Conservation (phyloP, 805 yeast species). For the Clavispora carvajalis region DNA sequence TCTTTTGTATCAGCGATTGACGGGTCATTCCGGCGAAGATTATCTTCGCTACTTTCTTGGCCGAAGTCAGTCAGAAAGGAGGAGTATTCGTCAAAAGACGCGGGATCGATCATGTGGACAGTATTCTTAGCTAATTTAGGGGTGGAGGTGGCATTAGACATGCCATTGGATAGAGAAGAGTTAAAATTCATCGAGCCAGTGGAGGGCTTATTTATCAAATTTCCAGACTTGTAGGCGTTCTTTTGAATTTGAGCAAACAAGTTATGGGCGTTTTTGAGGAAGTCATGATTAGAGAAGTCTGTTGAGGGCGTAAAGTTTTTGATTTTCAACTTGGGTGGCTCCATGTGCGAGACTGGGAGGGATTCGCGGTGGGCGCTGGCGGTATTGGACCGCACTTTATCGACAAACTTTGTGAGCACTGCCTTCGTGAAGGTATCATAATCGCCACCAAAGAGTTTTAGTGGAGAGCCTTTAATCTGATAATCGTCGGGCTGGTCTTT, state of each 20-base stretch:
- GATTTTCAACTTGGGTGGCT: conserved; percentile 19
- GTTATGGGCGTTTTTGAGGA: conserved; percentile 33
- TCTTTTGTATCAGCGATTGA: neutral
- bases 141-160: conserved; percentile 34
- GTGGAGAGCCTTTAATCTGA: conserved; percentile 29
- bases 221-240: conserved; percentile 19
- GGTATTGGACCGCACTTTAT: conserved; percentile 13
- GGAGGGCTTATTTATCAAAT: conserved; percentile 2
- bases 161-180: conserved; percentile 6
- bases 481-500: conserved; percentile 17
- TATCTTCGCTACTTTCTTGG: conserved; percentile 8
- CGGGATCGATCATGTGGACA: neutral
- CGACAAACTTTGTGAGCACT: conserved; percentile 13
- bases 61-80: conserved; percentile 31
- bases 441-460: conserved; percentile 33
- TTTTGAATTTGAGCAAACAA: conserved; percentile 35
- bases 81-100: conserved; percentile 17
- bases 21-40: neutral
- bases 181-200: conserved; percentile 2
- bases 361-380: conserved; percentile 12
- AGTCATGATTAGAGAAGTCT: conserved; percentile 33
- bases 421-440: conserved; percentile 40
- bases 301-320: conserved; percentile 27
- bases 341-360: conserved; percentile 2
- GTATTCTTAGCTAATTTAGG: conserved; percentile 26